A percentile compares a stretch with the other conserved stretches of the same genome.
Conservation (phyloP, 371 early-diverging fungal genomes). For the Zychaea mexicana region DNA sequence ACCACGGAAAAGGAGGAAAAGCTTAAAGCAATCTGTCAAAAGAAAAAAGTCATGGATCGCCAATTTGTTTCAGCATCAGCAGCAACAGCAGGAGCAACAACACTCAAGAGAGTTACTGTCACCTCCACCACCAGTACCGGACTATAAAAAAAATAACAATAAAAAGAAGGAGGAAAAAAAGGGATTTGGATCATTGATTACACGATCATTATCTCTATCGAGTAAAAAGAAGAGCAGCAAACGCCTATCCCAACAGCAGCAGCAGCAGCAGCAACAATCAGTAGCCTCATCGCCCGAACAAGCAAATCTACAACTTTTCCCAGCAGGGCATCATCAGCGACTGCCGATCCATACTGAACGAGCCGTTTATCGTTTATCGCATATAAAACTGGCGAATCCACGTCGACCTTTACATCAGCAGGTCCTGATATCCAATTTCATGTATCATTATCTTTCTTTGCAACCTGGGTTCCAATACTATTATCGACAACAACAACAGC, state of each 20-base stretch:
- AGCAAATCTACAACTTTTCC: not conserved
- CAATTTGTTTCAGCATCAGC: not conserved
- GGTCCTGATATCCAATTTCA: constrained; percentile 78
- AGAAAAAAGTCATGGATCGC: constrained; percentile 6
- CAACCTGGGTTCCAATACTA: constrained; percentile 5
- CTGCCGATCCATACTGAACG: constrained; percentile 68
- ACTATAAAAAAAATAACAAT: not conserved
- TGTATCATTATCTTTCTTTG: constrained; percentile 75
- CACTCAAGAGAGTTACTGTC: no score
- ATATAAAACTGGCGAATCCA: constrained; percentile 72
- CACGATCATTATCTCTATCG: constrained; percentile 22
- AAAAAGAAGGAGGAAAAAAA: constrained; percentile 4
- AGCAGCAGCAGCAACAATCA: not conserved
- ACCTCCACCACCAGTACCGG: not conserved
- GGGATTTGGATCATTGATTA: constrained; percentile 28
- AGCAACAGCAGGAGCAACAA: not conserved
- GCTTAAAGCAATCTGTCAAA: constrained; percentile 5
- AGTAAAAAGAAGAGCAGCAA: constrained; percentile 10
- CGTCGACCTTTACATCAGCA: constrained; percentile 73
- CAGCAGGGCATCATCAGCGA: constrained; percentile 18
- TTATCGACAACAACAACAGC: constrained; percentile 11
- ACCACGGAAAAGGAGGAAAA: constrained; percentile 5
- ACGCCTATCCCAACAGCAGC: not conserved
- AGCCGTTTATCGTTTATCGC: constrained; percentile 70
- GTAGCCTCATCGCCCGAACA: not conserved